Conservation (phyloP, 2,329 filamentous ascomycete species). For the Chalara sp. region DNA sequence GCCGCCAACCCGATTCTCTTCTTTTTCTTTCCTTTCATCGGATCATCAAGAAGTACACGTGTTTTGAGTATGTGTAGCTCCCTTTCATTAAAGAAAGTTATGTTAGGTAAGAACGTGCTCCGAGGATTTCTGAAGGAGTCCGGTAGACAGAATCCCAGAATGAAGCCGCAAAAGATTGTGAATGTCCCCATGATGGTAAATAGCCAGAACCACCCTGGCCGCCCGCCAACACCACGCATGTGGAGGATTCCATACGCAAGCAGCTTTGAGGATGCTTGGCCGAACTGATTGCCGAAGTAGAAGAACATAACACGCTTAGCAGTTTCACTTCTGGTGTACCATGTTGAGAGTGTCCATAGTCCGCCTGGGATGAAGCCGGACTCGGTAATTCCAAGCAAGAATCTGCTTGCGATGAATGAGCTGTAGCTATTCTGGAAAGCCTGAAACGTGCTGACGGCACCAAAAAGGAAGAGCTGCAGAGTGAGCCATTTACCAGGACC, state of each 20-base stretch:
- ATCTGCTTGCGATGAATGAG: no score
- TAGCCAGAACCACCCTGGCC: conserved; percentile 48
- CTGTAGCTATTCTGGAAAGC: no score
- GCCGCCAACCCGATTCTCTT: no score
- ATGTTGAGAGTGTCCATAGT: no score
- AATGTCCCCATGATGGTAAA: conserved; percentile 50
- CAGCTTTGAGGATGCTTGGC: conserved; percentile 29
- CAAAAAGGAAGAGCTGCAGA: no score
- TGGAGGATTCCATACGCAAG: conserved; percentile 51
- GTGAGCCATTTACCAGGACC: no score
- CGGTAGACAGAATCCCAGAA: conserved; percentile 50
- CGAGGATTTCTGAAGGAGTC: conserved; percentile 54
- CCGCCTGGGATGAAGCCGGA: no score
- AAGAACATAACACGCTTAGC: no score
- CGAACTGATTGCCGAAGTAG: no score
- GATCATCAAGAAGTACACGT: conserved; percentile 46
- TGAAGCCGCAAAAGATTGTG: conserved; percentile 43
- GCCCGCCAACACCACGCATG: conserved; percentile 41
- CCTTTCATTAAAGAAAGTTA: conserved; percentile 52
- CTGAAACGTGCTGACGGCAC: no score
- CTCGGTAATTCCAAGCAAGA: no score
- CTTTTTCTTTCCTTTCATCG: conserved; percentile 28
- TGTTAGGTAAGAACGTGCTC: conserved; percentile 44
- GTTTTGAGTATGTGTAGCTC: conserved; percentile 64
- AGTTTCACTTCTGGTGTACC: no score